A percentile compares a stretch with the other conserved stretches of the same genome.
Conservation (phyloP, 768 basidiomycete species). For the Fomitopsis serialis region DNA sequence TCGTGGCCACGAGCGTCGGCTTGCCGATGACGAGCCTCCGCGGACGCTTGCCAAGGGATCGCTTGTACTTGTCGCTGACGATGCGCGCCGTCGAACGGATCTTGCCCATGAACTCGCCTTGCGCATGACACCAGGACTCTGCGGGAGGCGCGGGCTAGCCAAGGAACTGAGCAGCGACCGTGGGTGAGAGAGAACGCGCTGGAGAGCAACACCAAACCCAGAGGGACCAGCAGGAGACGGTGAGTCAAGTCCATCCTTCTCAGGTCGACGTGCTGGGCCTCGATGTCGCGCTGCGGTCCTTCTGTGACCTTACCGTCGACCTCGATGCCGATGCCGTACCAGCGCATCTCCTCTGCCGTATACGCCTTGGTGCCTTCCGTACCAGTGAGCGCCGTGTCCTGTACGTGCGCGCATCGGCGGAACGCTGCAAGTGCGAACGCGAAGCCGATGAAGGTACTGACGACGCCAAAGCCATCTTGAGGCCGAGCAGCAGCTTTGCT, state of each 20-base stretch:
- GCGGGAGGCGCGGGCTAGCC: constrained; percentile 23
- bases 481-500: constrained; percentile 48
- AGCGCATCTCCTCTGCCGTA: constrained; percentile 61
- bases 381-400: constrained; percentile 55
- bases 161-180: constrained; percentile 10
- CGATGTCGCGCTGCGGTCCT: neutral
- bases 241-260: constrained; percentile 1
- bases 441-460: constrained; percentile 55
- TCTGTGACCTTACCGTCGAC: constrained; percentile 9
- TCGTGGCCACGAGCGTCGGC: constrained; percentile 39
- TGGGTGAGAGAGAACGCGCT: constrained; percentile 31
- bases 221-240: constrained; percentile 20
- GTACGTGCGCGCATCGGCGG: constrained; percentile 49
- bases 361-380: constrained; percentile 53
- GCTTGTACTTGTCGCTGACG: constrained; percentile 57
- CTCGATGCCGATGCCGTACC: constrained; percentile 53
- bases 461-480: constrained; percentile 57
- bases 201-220: constrained; percentile 40
- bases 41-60: constrained; percentile 31
- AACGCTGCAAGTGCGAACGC: constrained; percentile 50
- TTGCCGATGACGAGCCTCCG: constrained; percentile 48
- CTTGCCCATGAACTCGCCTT: constrained; percentile 65
- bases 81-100: constrained; percentile 60
- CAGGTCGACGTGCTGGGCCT: neutral
- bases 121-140: constrained; percentile 55